Percentiles rank a stretch among this genome's conserved stretches.
Conservation (phyloP, 2,329 filamentous ascomycete species). For the Colletotrichum eleusines region DNA sequence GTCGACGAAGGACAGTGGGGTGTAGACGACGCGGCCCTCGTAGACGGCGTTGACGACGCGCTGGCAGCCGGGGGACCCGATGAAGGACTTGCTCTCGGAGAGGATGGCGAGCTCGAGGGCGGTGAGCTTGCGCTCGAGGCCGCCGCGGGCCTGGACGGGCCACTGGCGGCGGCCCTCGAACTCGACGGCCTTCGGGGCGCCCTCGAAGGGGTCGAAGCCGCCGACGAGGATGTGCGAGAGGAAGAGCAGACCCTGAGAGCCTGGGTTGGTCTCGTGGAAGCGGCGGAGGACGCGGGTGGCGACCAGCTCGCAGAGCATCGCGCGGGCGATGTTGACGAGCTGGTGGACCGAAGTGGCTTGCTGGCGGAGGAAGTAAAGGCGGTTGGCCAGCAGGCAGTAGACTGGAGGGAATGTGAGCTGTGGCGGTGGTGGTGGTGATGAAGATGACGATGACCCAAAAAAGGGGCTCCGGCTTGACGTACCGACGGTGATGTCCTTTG, state of each 20-base stretch:
- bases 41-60: slow-evolving; percentile 79
- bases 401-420: slow-evolving; percentile 55
- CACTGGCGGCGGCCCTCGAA: slow-evolving; percentile 49
- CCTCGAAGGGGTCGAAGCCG: slow-evolving; percentile 79
- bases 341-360: slow-evolving; percentile 75
- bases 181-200: slow-evolving; percentile 70
- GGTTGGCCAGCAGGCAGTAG: slow-evolving; percentile 79
- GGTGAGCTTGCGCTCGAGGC: slow-evolving; percentile 68
- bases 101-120: slow-evolving; percentile 80
- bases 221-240: slow-evolving; percentile 77
- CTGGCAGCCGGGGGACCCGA: slow-evolving; percentile 75
- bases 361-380: slow-evolving; percentile 76
- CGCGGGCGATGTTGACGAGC: slow-evolving; percentile 76
- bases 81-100: slow-evolving; percentile 76
- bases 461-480: slow-evolving; percentile 41
- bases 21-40: slow-evolving; percentile 76
- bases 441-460: neutral
- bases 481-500: slow-evolving; percentile 74
- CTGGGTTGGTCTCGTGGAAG: slow-evolving; percentile 76
- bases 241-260: slow-evolving; percentile 71
- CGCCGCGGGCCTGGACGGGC: slow-evolving; percentile 54
- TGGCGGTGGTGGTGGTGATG: neutral
- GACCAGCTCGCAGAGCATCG: slow-evolving; percentile 76
- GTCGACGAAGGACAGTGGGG: slow-evolving; percentile 76
- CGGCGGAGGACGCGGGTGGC: slow-evolving; percentile 75